Evolutionary conservation across 164 flowering plant species (phyloP), one percentile per base, ranked within the genome.

Genomic region (Cinnamomum chago): DNA sequence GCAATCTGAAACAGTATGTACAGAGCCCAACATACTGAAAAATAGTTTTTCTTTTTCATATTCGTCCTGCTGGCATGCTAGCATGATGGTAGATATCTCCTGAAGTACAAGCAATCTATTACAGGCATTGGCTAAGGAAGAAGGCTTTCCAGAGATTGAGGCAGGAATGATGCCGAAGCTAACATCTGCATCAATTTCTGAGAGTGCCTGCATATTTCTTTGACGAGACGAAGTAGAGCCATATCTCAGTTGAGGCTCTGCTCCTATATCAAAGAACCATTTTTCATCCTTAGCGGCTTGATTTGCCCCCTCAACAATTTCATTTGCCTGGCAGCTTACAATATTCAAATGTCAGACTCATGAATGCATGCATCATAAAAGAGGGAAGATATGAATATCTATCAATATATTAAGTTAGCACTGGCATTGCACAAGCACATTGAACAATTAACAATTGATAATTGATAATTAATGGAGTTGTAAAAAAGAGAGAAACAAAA

Each of bases 1-100:
- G 76, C 83, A 79, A 84, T 95, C 98, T 72, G 88, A 80, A 78
- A 87, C 75, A 24, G 90, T 83, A 80, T 79, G 76, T 35, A 90
- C 79, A 81, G 92, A 88, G 76, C 77, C 83, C 79, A 93, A 78
- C 51, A 92, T 77, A 85, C 96, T 92, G 76, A 85, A 95, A 79
- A 92, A 89, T 24, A 93, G 66, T 23, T 78, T 82, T 23, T 85
- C 90, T 70, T 69, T 75, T 72, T 83, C 83, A 81, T 52, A 75
- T 27, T 82, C 84, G 73, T 76, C 47, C 62, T 77, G 73, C 58
- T 67, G 80, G 75, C 82, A 84, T 24, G 79, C 79, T 65, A 72
- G 73, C 58, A 84, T 58, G 78, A 87, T 67, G 50, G 76, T 27
- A 70, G 79, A 76, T 77, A 95, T 82, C 76, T 87, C 87, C 81